A percentile compares a stretch with the other conserved stretches of the same genome.
These are phyloP conservation scores for Apiospora koreana DNA, from an alignment of 2,329 filamentous ascomycete species.

Conservation along the genomic window DNA sequence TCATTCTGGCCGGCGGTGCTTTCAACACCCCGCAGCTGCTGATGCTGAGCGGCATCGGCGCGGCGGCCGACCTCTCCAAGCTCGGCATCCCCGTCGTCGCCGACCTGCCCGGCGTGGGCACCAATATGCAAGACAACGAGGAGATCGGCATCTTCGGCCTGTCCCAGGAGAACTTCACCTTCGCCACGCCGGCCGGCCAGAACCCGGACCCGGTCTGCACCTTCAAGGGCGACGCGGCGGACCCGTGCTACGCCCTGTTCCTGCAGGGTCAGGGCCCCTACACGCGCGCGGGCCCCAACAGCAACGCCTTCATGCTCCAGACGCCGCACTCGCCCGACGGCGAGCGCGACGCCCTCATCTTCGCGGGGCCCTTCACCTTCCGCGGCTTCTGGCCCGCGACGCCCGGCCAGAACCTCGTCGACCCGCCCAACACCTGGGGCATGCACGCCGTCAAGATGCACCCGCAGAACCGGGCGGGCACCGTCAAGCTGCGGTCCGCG, in stretches of 20 bases:
- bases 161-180: constrained; percentile 13
- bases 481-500: constrained; percentile 43
- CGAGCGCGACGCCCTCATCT: constrained; percentile 20
- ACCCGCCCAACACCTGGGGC: constrained; percentile 31
- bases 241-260: constrained; percentile 23
- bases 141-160: constrained; percentile 23
- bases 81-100: constrained; percentile 28
- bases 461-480: constrained; percentile 54
- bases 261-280: constrained; percentile 7
- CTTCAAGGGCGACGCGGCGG: constrained; percentile 15
- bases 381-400: constrained; percentile 22
- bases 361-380: constrained; percentile 20
- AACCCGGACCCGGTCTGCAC: constrained; percentile 20
- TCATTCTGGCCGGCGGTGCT: constrained; percentile 33
- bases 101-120: constrained; percentile 35
- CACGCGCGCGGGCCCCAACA: constrained; percentile 20
- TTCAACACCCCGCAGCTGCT: constrained; percentile 36
- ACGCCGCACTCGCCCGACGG: constrained; percentile 18
- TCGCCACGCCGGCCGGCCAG: constrained; percentile 12
- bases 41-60: constrained; percentile 35
- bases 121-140: constrained; percentile 31
- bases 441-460: constrained; percentile 39
- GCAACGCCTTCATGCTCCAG: constrained; percentile 20
- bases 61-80: constrained; percentile 22
- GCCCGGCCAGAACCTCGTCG: constrained; percentile 14